Evolutionary conservation across 2,329 filamentous ascomycete species (phyloP), one percentile per base, ranked within the genome.

Genomic region (Cercospora zeae-maydis): DNA sequence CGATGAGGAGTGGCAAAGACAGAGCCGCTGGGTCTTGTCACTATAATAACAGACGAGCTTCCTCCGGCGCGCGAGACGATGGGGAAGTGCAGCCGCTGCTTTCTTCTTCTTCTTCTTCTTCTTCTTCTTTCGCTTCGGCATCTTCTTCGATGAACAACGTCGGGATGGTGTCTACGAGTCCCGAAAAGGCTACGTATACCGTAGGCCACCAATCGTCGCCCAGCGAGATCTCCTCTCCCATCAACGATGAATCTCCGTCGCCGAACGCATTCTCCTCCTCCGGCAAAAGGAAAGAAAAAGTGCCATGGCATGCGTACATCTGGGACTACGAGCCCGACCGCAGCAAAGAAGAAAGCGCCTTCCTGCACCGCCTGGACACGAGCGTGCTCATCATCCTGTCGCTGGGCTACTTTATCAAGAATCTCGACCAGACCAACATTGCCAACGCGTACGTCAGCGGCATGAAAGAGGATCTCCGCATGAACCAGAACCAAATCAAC

Each of bases 401-500:
- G 10, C 66, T 78, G 14, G 79, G 80, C 77, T 83, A 83, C 65
- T 82, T 83, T 63, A 81, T 83, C 69, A 83, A 83, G 59, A 79
- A 81, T 56, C 72, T 83, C 76, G 69, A 72, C 27, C 69, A 73
- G 49, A 53, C 49, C 16, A 73, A 73, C 59, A 71, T 73, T 53
- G 79, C 77, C 65, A 80, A 79, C 72, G 77, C 79, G 7, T 82
- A 79, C 64, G 78, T 81, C 4, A 80, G 77, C 21, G 79, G 79
- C 33, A 82, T 81, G 79, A 77, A 84, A 69, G 81, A 84, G 67
- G 83, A 85, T 58, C 73, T 86, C 0, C 70, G 75, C 1, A 72
- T 86, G 19, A 79, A 81, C 51, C 78, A 79, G 1, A 86, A 86
- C 65, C 75, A 87, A 60, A 75, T 86, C 33, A 85, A 86, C 58